Evolutionary conservation across 75 land plant species (phyloP), one percentile per base, ranked within the genome.

Genomic region (Gnetum montanum): DNA sequence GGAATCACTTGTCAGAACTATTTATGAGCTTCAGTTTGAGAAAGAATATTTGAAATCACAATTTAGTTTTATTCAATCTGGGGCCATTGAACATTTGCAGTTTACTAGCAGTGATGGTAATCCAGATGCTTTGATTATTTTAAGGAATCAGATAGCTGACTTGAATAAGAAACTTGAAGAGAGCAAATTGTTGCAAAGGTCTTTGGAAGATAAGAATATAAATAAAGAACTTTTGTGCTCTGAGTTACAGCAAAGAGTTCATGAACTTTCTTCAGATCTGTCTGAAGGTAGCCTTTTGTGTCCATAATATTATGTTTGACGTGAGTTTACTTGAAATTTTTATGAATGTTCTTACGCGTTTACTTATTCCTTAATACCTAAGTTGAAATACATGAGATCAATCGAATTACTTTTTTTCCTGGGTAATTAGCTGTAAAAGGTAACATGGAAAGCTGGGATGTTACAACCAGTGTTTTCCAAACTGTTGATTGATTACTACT

Each of bases 1-100:
- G 24, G 35, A 52, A 3, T 33, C 4, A 8, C 68, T 83, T 23
- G 40, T 62, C 24, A 60, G 68, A 54, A 50, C 51, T 46, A 50
- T 72, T 47, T 33, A 60, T 7, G 82, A 85, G 55, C 66, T 81
- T 11, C 74, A 44, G 23, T 58, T 71, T 54, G 75, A 82, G 67
- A 85, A 85, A 58, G 81, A 78, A 43, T 74, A 63, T 59, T 58
- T 85, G 38, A 75, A 71, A 56, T 57, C 75, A 31, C 76, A 85
- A 56, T 46, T 78, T 34, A 37, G 55, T 11, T 26, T 56, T 11
- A 40, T 8, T 62, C 65, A 35, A 20, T 43, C 53, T 18, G 16
- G 19, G 29, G 34, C 51, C 18, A 24, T 0, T 57, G 57, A 6
- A 16, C 37, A 35, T 18, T 59, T 60, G 0, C 46, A 44, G 51